Percentiles rank a stretch among this genome's conserved stretches.
phyloP scores from a whole-genome alignment of 1,284 basidiomycete genomes.

The Inonotus hispidus region DNA sequence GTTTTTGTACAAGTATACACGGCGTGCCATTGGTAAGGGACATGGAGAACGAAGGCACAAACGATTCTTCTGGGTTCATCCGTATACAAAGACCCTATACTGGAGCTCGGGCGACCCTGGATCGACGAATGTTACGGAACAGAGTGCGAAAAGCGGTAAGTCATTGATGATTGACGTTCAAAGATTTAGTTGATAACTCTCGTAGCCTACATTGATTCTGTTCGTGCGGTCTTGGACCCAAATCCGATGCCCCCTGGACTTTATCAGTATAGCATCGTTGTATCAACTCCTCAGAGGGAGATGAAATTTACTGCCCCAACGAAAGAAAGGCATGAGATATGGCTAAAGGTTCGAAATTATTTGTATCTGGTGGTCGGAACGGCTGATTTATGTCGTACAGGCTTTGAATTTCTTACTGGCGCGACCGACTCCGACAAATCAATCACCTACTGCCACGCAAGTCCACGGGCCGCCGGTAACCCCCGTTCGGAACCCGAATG shows the following conservation, averaged over 20 bases:
- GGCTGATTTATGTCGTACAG: slow-evolving; percentile 33
- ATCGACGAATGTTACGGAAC: slow-evolving; percentile 80
- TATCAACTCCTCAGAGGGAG: slow-evolving; percentile 90
- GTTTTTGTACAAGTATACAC: slow-evolving; percentile 97
- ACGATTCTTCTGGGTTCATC: slow-evolving; percentile 99
- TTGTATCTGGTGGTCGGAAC: neutral
- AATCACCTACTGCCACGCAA: slow-evolving; percentile 34
- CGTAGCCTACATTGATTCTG: slow-evolving; percentile 93
- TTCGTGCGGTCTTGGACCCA: slow-evolving; percentile 85
- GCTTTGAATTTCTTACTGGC: slow-evolving; percentile 81
- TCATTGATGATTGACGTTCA: slow-evolving; percentile 24
- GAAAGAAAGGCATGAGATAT: slow-evolving; percentile 94
- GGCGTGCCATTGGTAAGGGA: slow-evolving; percentile 86
- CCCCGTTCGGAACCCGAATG: slow-evolving; percentile 49
- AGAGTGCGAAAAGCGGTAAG: slow-evolving; percentile 94
- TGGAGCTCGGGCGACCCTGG: slow-evolving; percentile 97
- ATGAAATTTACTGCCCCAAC: slow-evolving; percentile 97
- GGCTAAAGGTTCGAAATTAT: slow-evolving; percentile 68
- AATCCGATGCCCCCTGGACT: slow-evolving; percentile 93
- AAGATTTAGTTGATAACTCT: slow-evolving; percentile 11
- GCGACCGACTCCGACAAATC: slow-evolving; percentile 49
- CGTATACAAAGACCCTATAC: slow-evolving; percentile 96
- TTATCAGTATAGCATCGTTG: slow-evolving; percentile 88
- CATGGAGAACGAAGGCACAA: slow-evolving; percentile 88
- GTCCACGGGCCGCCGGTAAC: slow-evolving; percentile 37